Base-by-base conservation (phyloP, 805 yeast genomes). In the Geotrichum ghanense region DNA sequence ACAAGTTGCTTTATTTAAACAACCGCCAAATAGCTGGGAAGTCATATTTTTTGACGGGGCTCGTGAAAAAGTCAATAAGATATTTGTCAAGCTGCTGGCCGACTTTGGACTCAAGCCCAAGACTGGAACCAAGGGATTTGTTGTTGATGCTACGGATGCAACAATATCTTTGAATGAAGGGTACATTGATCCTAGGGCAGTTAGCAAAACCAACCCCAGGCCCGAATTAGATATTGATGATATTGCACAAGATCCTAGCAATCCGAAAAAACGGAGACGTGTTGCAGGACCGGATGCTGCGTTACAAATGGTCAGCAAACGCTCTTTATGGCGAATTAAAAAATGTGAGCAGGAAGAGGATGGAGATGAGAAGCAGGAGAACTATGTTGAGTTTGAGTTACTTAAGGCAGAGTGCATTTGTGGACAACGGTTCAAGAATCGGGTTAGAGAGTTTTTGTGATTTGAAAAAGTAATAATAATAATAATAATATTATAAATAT, bases 371-470 rank as follows among this genome's bases (percentile, higher is more conserved):
- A 31, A 31, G 37, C 19, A 6, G 37, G 16, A 12, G 14, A n/a
- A 5, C 37, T 6, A 31, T n/a, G 17, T 31, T 5, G 37, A n/a
- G 16, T 31, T 31, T 31, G 37, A 31, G 10, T 12, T 31, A 6
- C 16, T 31, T n/a, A 31, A 31, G 14, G 37, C 37, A 10, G 37
- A 31, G 4, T 31, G 37, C 16, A 31, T 31, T 7, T 31, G 37
- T n/a, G 37, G 37, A 16, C 37, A 37, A 12, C 14, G 41, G 10
- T 23, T 37, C 3, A 46, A 44, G 35, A 50, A 50, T 39, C 20
- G 17, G 9, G 7, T 40, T 10, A 41, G 55, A 12, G 42, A 10
- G 3, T 52, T 52, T 31, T 19, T 50, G 22, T 52, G 43, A 40
- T 17, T 6, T n/a, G 10, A 14, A 19, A n/a, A 22, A 24, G 19